Percentiles rank a stretch among this genome's conserved stretches.
phyloP scores from a whole-genome alignment of 805 yeast genomes.

The Cyberlindnera veronae region DNA sequence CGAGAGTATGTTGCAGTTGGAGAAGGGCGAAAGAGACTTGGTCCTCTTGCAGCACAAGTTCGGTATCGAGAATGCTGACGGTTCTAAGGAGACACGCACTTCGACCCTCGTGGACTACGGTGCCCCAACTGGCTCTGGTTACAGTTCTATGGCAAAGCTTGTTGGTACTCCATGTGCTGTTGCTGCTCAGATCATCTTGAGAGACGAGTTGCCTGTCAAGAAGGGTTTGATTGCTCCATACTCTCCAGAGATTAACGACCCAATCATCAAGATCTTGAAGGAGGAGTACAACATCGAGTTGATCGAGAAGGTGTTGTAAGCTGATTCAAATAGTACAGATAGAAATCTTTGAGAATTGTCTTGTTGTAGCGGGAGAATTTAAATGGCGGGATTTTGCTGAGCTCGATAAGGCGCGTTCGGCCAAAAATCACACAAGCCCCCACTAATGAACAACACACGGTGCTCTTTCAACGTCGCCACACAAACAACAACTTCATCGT shows the following conservation, averaged over 20 bases:
- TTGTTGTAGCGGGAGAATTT: not conserved
- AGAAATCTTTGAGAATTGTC: not conserved
- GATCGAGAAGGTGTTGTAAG: conserved; percentile 69
- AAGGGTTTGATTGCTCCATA: conserved; percentile 94
- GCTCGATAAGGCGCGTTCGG: not conserved
- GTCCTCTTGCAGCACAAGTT: conserved; percentile 96
- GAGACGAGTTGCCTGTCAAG: conserved; percentile 65
- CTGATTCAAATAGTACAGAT: not conserved
- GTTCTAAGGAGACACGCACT: conserved; percentile 86
- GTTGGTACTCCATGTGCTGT: conserved; percentile 99
- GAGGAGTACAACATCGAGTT: conserved; percentile 84
- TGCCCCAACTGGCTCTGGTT: conserved; percentile 73
- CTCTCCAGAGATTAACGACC: conserved; percentile 84
- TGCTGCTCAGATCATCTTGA: conserved; percentile 78
- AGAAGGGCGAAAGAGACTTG: conserved; percentile 90
- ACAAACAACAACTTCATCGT: not conserved
- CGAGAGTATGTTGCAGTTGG: conserved; percentile 95
- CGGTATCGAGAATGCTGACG: conserved; percentile 96
- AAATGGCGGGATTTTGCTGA: no score
- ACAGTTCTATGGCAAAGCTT: conserved; percentile 97
- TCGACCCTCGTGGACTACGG: conserved; percentile 95
- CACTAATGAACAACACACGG: no score
- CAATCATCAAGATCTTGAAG: conserved; percentile 87
- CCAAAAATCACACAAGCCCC: not conserved
- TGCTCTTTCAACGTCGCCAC: not conserved